phyloP scores from a whole-genome alignment of 2,329 filamentous ascomycete species.

The Coniella lustricola region DNA sequence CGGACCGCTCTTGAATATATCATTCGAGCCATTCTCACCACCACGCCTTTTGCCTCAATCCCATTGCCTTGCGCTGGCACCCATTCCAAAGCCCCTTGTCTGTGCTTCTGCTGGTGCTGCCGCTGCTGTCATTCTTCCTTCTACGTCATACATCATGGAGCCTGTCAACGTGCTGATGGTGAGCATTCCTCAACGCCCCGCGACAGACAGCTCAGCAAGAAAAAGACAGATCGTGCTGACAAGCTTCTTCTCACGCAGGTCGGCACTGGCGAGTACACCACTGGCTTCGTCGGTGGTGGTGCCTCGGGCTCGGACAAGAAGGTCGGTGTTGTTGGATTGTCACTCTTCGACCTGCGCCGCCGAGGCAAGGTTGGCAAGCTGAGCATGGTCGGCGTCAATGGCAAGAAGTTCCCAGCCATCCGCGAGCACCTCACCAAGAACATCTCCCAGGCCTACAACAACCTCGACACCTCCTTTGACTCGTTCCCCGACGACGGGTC shows the following conservation, averaged over 20 bases:
- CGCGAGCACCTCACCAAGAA: constrained; percentile 81
- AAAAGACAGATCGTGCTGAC: constrained; percentile 16
- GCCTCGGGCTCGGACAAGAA: constrained; percentile 91
- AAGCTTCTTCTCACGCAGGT: constrained; percentile 43
- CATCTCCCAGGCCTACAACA: constrained; percentile 82
- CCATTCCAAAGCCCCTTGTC: too few species aligned
- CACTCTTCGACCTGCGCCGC: constrained; percentile 79
- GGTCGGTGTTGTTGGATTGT: constrained; percentile 85
- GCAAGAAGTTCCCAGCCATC: constrained; percentile 85
- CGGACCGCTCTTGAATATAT: too few species aligned
- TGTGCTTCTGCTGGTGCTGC: too few species aligned
- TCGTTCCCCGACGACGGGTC: constrained; percentile 72
- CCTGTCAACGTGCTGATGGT: constrained; percentile 65
- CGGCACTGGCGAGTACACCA: constrained; percentile 94
- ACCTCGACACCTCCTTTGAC: constrained; percentile 76
- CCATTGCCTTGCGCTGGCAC: too few species aligned
- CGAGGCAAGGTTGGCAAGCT: constrained; percentile 82
- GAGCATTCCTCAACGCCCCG: constrained; percentile 19
- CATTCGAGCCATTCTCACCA: too few species aligned
- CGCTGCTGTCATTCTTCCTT: neutral
- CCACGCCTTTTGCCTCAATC: too few species aligned
- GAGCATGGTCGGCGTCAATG: constrained; percentile 85
- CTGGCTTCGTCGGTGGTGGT: constrained; percentile 79
- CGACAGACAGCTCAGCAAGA: neutral
- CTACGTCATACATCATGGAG: constrained; percentile 34